Conservation (phyloP, 352 stramenopile species). For the Phytophthora podocarpi region DNA sequence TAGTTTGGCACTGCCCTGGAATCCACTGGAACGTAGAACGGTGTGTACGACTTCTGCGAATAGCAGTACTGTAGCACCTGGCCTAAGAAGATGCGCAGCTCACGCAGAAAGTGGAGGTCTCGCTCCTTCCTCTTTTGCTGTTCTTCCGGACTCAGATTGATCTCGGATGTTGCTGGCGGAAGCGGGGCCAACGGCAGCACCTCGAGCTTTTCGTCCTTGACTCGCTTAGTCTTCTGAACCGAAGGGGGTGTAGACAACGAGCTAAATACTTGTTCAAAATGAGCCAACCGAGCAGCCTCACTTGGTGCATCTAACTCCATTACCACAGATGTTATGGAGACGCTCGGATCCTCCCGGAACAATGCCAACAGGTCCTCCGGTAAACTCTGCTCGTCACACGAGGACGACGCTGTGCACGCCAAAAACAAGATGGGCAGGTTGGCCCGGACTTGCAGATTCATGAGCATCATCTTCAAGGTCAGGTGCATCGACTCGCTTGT, state of each 20-base stretch:
- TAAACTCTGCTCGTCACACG: constrained; percentile 32
- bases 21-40: constrained; percentile 81
- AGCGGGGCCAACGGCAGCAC: constrained; percentile 67
- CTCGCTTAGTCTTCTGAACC: constrained; percentile 20
- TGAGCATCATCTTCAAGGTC: constrained; percentile 83
- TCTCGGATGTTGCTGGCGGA: constrained; percentile 30
- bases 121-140: constrained; percentile 57
- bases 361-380: constrained; percentile 59
- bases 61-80: constrained; percentile 86
- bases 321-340: constrained; percentile 49
- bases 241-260: constrained; percentile 57
- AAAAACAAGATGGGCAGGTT: constrained; percentile 82
- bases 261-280: constrained; percentile 72
- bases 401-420: constrained; percentile 60
- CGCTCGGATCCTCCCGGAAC: constrained; percentile 54
- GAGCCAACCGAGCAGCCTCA: constrained; percentile 33
- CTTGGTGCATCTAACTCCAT: constrained; percentile 46
- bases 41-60: constrained; percentile 65
- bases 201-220: constrained; percentile 42
- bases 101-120: constrained; percentile 85
- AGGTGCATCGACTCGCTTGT: constrained; percentile 75
- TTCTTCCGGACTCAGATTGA: constrained; percentile 44
- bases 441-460: constrained; percentile 66
- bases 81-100: constrained; percentile 88
- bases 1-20: constrained; percentile 85